Conservation (phyloP, 2,329 filamentous ascomycete species). For the Nectriaceae sp. region DNA sequence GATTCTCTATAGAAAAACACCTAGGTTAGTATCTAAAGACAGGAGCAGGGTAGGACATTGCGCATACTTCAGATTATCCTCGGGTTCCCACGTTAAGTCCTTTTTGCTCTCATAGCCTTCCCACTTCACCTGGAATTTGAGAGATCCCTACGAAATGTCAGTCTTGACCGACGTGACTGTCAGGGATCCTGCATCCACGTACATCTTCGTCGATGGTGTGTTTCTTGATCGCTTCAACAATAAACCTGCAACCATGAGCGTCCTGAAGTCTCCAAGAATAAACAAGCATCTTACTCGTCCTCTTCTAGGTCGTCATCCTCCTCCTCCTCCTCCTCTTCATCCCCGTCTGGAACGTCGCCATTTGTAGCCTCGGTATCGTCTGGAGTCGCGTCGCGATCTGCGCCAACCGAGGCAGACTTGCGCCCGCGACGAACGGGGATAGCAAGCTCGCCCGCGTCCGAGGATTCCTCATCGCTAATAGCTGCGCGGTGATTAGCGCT, state of each 20-base stretch:
- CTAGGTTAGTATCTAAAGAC: too few relatives aligned
- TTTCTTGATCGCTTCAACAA: slow-evolving; percentile 72
- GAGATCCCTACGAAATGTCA: slow-evolving; percentile 40
- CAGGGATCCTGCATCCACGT: slow-evolving; percentile 18
- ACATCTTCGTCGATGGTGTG: slow-evolving; percentile 64
- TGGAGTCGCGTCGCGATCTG: slow-evolving; percentile 11
- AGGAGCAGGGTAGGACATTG: too few relatives aligned
- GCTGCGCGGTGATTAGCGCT: slow-evolving; percentile 31
- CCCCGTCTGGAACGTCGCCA: slow-evolving; percentile 31
- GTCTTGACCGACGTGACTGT: neutral
- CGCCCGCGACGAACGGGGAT: slow-evolving; percentile 25
- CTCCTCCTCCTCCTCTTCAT: slow-evolving; percentile 37
- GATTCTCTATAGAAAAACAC: slow-evolving; percentile 46
- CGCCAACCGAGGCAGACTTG: slow-evolving; percentile 19
- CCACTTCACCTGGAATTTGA: slow-evolving; percentile 77
- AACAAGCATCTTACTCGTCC: slow-evolving; percentile 42
- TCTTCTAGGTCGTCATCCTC: slow-evolving; percentile 44
- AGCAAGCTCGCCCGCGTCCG: slow-evolving; percentile 31
- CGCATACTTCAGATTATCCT: slow-evolving; percentile 57
- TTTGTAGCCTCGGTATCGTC: slow-evolving; percentile 15
- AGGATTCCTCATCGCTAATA: slow-evolving; percentile 40
- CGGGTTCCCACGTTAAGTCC: slow-evolving; percentile 79
- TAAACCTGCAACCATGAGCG: slow-evolving; percentile 53
- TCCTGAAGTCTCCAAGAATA: slow-evolving; percentile 12
- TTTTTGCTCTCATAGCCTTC: slow-evolving; percentile 70